These are phyloP conservation scores for Botryotinia convoluta DNA, from an alignment of 2,329 filamentous ascomycete genomes.

Conservation along the genomic window DNA sequence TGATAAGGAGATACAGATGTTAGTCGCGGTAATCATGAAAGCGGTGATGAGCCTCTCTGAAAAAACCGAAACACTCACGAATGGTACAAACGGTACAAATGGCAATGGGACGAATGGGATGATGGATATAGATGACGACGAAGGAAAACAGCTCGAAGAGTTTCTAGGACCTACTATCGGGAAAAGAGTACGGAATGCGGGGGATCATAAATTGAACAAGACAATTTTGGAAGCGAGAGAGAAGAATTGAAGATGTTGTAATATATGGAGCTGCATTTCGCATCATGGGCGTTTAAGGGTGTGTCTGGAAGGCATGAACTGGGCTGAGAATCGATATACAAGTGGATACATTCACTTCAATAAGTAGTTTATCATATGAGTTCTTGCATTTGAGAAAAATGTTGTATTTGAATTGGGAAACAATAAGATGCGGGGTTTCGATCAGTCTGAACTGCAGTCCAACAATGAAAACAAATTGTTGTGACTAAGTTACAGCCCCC, in stretches of 20 bases:
- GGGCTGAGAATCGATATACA: background rate
- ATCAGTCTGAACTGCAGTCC: background rate
- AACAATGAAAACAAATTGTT: background rate
- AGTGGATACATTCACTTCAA: background rate
- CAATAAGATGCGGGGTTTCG: background rate
- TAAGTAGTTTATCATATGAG: background rate
- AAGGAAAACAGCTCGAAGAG: constrained; percentile 32
- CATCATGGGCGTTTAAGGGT: constrained; percentile 8
- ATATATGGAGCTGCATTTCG: background rate
- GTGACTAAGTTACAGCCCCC: background rate
- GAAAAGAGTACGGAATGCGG: constrained; percentile 29
- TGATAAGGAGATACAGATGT: constrained; percentile 57
- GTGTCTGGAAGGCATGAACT: background rate
- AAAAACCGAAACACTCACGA: constrained; percentile 24
- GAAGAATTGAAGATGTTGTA: constrained; percentile 4
- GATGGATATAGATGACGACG: constrained; percentile 21
- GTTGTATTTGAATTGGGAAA: background rate
- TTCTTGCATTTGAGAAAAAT: background rate
- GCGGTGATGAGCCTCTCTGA: constrained; percentile 55
- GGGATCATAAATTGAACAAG: constrained; percentile 34
- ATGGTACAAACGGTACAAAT: constrained; percentile 30
- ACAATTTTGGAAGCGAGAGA: constrained; percentile 29
- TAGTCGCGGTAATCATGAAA: constrained; percentile 55
- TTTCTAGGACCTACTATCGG: constrained; percentile 36
- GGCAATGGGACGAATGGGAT: background rate